Evolutionary conservation across 1,284 basidiomycete genomes (phyloP), one percentile per base, ranked within the genome.

Genomic region (Ustilago nuda): DNA sequence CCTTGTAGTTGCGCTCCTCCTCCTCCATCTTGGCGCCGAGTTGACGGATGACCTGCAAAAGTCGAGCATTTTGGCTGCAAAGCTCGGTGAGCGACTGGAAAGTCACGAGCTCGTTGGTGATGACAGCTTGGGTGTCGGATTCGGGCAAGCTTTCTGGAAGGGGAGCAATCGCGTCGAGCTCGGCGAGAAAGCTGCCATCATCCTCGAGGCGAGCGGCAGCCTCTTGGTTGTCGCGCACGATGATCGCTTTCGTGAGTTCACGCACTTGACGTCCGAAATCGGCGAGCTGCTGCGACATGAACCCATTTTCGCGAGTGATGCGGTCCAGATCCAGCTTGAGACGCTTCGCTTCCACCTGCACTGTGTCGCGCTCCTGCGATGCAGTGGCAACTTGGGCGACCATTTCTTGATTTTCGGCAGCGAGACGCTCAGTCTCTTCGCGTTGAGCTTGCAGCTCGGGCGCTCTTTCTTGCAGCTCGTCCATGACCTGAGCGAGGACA

Each of bases 201-300:
- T 92, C 91, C 33, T 94, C 88, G 35, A 92, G 90, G 35, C 91
- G 90, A 64, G 92, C 90, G 0, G 90, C 89, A 33, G 96, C 89
- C 0, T 90, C 90, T 1, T 94, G 92, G 84, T 98, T 93, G 61
- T 94, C 91, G 13, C 90, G 89, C 27, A 94, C 89, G 8, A 91
- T 91, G 43, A 97, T 88, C 76, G 95, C 92, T 55, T 92, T 92
- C 4, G 92, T 87, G 7, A 99, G 89, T 0, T 87, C 87, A 76
- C 93, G 92, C 8, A 98, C 90, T 86, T 99, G 96, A 0, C 91
- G 90, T 23, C 93, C 92, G 12, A 98, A 90, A 83, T 99, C 96
- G 60, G 91, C 89, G 12, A 95, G 89, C 80, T 89, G 87, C 64
- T 79, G 80, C 66, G 90, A 89, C 80, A 92, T 89, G 48, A 97